phyloP scores from a whole-genome alignment of 352 stramenopile species.

The Lagenidium giganteum region DNA sequence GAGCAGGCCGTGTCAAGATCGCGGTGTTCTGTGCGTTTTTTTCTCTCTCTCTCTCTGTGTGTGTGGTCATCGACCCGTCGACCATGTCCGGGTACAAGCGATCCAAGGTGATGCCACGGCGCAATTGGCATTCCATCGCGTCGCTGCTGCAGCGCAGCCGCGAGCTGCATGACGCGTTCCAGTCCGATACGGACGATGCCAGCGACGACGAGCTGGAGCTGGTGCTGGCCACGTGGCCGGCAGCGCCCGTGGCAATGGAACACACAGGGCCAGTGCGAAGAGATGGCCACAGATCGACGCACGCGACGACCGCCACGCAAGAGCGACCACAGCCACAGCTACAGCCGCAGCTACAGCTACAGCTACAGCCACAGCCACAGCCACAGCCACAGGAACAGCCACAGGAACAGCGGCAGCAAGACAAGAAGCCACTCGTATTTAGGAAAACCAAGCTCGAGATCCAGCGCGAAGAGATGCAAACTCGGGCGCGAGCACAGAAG shows the following conservation, averaged over 20 bases:
- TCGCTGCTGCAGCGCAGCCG: conserved; percentile 16
- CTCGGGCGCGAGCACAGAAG: no score
- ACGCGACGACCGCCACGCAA: background rate
- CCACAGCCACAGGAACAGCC: no score
- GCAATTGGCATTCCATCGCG: conserved; percentile 13
- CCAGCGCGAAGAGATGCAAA: conserved; percentile 18
- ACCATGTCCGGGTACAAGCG: no score
- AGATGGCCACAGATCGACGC: no score
- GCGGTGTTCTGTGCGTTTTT: background rate
- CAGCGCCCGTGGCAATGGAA: background rate
- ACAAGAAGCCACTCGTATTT: conserved; percentile 18
- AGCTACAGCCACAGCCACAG: no score
- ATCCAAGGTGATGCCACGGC: conserved; percentile 15
- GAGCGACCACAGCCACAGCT: no score
- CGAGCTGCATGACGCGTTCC: conserved; percentile 13
- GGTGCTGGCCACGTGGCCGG: conserved; percentile 1
- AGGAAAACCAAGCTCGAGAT: conserved; percentile 23
- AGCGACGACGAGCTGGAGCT: conserved; percentile 6
- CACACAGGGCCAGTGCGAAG: no score
- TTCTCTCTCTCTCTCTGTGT: no score
- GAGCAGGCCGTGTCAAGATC: background rate
- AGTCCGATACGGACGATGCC: no score
- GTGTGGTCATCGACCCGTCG: no score
- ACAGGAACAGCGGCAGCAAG: no score
- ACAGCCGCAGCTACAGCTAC: no score